phyloP scores from a whole-genome alignment of 352 stramenopile genomes.

The Pythium oligandrum region DNA sequence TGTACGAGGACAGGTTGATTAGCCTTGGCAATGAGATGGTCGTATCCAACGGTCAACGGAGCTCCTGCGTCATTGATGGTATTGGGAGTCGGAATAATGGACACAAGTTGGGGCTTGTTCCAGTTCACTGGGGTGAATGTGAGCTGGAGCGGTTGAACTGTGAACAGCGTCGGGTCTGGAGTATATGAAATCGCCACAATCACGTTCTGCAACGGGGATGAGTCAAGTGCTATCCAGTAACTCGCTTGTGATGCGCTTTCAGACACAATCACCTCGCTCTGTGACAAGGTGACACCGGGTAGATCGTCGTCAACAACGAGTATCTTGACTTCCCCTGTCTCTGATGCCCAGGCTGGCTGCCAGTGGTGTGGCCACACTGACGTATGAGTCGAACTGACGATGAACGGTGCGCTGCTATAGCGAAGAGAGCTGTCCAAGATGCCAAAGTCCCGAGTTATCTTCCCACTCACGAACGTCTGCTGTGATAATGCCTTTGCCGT shows the following conservation, averaged over 20 bases:
- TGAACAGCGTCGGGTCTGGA: slow-evolving; percentile 29
- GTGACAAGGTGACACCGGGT: slow-evolving; percentile 48
- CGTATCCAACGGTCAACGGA: slow-evolving; percentile 50
- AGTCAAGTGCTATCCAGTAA: slow-evolving; percentile 60
- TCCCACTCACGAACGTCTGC: slow-evolving; percentile 23
- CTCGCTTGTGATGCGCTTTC: slow-evolving; percentile 39
- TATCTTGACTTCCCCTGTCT: slow-evolving; percentile 28
- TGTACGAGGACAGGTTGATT: slow-evolving; percentile 42
- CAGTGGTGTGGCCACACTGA: slow-evolving; percentile 35
- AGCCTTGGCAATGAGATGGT: slow-evolving; percentile 42
- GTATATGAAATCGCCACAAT: slow-evolving; percentile 42
- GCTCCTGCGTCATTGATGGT: slow-evolving; percentile 41
- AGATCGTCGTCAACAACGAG: slow-evolving; percentile 58
- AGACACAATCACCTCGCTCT: slow-evolving; percentile 27
- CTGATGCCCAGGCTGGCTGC: slow-evolving; percentile 27
- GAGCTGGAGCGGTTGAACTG: slow-evolving; percentile 31
- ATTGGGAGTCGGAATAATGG: slow-evolving; percentile 38
- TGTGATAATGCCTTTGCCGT: slow-evolving; percentile 18
- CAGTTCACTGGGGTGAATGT: slow-evolving; percentile 47
- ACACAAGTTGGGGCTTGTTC: slow-evolving; percentile 44
- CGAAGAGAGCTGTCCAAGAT: slow-evolving; percentile 20
- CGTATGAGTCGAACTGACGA: slow-evolving; percentile 26
- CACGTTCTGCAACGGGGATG: slow-evolving; percentile 42
- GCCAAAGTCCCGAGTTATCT: slow-evolving; percentile 18
- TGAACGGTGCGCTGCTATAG: slow-evolving; percentile 38